Base-by-base conservation (phyloP, 352 stramenopile species). In the Pythium aristosporum region DNA sequence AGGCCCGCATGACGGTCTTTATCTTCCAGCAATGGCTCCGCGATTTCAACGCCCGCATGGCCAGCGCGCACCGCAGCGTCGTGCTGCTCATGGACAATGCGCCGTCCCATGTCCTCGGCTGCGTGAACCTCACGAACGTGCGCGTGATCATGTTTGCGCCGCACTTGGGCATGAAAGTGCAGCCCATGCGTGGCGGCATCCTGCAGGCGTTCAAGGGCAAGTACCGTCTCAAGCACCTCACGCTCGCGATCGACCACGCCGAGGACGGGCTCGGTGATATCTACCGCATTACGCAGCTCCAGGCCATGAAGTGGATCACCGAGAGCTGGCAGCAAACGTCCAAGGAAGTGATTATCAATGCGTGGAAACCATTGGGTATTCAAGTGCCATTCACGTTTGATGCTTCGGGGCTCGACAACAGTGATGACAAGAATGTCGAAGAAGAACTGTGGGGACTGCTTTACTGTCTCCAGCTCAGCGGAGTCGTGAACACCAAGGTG, bases 21-120 rank as follows among this genome's bases (percentile, higher is more conserved):
- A 93, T 95, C 61, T 95, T 95, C 68, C 84, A 95, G 75, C 83
- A 93, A 57, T 95, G 86, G 86, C 67, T 95, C 25, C 84, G 84
- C 10, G 84, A 93, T 59, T 92, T 95, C 47, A 95, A 95, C 56
- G 81, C 82, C 21, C 83, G 84, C 53, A 95, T 95, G 86, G 84
- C 85, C 13, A 92, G 83, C 54, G 82, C 84, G 18, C 86, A 95
- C 67, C 84, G 86, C 61, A 84, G 85, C 54, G 84, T 95, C 36
- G 76, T 95, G 63, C 73, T 95, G 53, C 67, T 95, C 13, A 89
- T 95, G 77, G 86, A 95, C 73, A 95, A 92, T 48, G 86, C 86
- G 32, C 84, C 86, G 62, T 95, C 86, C 30, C 86, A 95, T 62
- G 84, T 95, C 12, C 71, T 91, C 42, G 83, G 81, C 13, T 92